A percentile compares a stretch with the other conserved stretches of the same genome.
phyloP scores from a whole-genome alignment of 495 filamentous ascomycete species.

The Aspergillus sclerotiicarbonarius region DNA sequence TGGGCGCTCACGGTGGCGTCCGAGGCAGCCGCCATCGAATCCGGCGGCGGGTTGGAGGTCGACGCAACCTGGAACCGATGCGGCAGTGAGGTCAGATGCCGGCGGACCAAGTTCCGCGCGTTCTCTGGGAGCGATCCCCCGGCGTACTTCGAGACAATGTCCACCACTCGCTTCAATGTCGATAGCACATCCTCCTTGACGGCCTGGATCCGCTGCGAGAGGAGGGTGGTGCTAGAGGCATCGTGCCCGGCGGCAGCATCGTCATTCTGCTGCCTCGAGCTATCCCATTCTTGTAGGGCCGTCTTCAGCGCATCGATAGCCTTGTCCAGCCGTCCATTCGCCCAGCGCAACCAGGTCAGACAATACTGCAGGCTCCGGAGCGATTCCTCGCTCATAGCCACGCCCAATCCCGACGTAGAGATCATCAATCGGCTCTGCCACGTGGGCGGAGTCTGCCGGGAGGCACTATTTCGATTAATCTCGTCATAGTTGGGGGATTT shows the following conservation, averaged over 20 bases:
- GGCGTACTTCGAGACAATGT: constrained; percentile 78
- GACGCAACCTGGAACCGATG: constrained; percentile 65
- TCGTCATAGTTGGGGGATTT: constrained; percentile 71
- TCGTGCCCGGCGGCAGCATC: constrained; percentile 22
- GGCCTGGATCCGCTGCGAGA: constrained; percentile 60
- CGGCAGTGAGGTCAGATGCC: constrained; percentile 76
- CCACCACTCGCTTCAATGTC: constrained; percentile 72
- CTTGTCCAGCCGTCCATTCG: constrained; percentile 70
- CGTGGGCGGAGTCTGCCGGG: constrained; percentile 37
- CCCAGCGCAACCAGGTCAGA: constrained; percentile 69
- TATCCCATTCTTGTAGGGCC: constrained; percentile 75
- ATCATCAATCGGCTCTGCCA: constrained; percentile 82
- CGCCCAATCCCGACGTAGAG: constrained; percentile 77
- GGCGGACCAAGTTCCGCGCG: constrained; percentile 70
- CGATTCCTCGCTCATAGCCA: constrained; percentile 84
- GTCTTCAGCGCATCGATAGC: constrained; percentile 65
- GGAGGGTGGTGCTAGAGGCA: constrained; percentile 40
- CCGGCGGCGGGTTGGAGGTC: constrained; percentile 41
- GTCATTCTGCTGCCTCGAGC: constrained; percentile 26
- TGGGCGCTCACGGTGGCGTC: constrained; percentile 56
- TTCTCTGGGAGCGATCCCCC: constrained; percentile 84
- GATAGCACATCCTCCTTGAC: constrained; percentile 72
- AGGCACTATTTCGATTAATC: constrained; percentile 27
- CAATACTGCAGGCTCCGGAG: constrained; percentile 74
- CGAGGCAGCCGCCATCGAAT: constrained; percentile 34